Evolutionary conservation across 2,329 filamentous ascomycete species (phyloP), one percentile per base, ranked within the genome.

Genomic region (Dryadomyces sulphureus): DNA sequence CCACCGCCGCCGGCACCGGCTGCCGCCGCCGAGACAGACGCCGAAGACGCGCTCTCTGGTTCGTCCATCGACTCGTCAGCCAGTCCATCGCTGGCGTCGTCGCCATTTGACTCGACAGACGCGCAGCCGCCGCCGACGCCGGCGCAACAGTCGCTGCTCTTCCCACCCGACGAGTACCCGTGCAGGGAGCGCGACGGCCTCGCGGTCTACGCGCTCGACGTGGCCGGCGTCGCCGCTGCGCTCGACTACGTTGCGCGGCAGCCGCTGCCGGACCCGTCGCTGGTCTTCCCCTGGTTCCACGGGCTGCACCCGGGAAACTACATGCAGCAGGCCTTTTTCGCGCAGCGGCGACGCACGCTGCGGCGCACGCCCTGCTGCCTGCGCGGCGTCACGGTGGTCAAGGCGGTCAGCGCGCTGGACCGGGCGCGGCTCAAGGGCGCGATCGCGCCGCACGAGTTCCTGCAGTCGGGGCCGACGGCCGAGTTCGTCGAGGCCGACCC

Each of bases 211-310:
- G 75, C 80, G 38, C 79, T 96, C 54, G 74, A 78, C 57, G 77
- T 82, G 25, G 66, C 69, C 36, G 75, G 75, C 24, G 70, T 95
- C 38, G 77, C 78, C 11, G 70, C 77, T 40, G 87, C 90, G 1
- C 59, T 96, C 30, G 79, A 93, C 52, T 77, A 89, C 56, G 67
- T 79, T 49, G 76, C 90, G 3, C 74, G 79, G 2, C 87, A 94
- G 57, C 82, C 88, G 1, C 69, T 96, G 21, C 90, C 92, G 7
- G 79, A 90, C 47, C 79, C 92, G 0, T 76, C 81, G n/a, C 72
- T 79, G 50, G 85, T 96, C 50, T 98, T 96, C 57, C 92, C 92
- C 2, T 98, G 92, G 92, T 70, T 95, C 21, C 92, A 98, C 64
- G 92, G 92, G 21, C 67, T 96, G 36, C 89, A 96, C 57, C 81